phyloP scores from a whole-genome alignment of 441 rosid genomes.

The Gossypium gossypioides region DNA sequence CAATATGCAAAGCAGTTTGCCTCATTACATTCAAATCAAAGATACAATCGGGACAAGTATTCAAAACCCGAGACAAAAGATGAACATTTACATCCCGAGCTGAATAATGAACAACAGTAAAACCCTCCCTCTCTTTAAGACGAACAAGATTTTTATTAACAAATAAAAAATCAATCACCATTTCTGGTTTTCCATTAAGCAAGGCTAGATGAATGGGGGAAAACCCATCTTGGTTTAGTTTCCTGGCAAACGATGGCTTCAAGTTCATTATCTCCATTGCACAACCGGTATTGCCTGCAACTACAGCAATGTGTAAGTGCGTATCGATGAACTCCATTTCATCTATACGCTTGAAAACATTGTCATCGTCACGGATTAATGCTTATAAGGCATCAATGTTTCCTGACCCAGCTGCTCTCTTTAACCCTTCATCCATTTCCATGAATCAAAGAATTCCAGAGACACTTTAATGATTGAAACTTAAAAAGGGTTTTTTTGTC shows the following conservation, averaged over 20 bases:
- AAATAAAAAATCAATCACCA: background rate
- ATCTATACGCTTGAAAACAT: too few relatives aligned
- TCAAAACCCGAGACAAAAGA: background rate
- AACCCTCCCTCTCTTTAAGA: slow-evolving; percentile 24
- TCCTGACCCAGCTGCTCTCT: too few relatives aligned
- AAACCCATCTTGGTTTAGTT: too few relatives aligned
- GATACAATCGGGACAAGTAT: background rate
- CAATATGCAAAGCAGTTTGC: background rate
- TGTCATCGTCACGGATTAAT: too few relatives aligned
- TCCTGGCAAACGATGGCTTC: too few relatives aligned
- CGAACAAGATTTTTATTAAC: background rate
- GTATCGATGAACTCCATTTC: too few relatives aligned
- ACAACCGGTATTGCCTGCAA: background rate
- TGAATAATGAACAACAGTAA: background rate
- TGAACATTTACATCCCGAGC: background rate
- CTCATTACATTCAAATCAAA: background rate
- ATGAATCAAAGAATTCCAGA: too few relatives aligned
- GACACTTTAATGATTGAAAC: too few relatives aligned
- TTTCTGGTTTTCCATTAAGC: background rate
- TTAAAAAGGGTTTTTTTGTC: too few relatives aligned
- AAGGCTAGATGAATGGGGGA: too few relatives aligned
- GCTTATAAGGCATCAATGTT: too few relatives aligned
- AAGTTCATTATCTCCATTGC: background rate
- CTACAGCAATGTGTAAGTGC: background rate
- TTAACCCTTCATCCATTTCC: too few relatives aligned